Percentiles rank a stretch among this genome's conserved stretches.
These are phyloP conservation scores for Passalora sequoiae DNA, from an alignment of 2,329 filamentous ascomycete species.

Conservation along the genomic window DNA sequence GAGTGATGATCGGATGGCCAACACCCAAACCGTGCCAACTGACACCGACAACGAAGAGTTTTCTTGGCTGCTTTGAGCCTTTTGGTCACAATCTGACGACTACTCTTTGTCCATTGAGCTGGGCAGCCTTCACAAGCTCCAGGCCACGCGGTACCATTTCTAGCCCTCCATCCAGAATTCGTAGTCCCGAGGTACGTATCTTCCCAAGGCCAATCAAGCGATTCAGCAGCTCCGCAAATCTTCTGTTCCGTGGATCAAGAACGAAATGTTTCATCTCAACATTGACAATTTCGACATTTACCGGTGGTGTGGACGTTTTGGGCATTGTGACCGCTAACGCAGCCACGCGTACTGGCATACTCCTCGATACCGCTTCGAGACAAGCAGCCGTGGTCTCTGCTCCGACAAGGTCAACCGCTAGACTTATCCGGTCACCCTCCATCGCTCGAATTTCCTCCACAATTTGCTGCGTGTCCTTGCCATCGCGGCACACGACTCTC, in stretches of 20 bases:
- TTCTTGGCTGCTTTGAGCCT: no score
- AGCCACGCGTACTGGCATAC: background rate
- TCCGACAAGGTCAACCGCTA: background rate
- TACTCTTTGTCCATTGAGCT: background rate
- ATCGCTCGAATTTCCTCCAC: background rate
- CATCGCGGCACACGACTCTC: background rate
- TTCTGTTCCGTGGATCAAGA: background rate
- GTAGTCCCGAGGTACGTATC: background rate
- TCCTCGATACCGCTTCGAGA: background rate
- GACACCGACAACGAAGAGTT: no score
- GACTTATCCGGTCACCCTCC: background rate
- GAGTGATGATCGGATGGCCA: no score
- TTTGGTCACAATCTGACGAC: slow-evolving; percentile 3
- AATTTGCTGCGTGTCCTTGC: background rate
- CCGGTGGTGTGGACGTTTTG: background rate
- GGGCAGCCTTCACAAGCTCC: background rate
- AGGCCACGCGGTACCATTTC: background rate
- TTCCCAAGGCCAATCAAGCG: background rate
- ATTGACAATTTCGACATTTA: background rate
- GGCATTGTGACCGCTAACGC: background rate
- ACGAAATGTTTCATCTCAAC: background rate
- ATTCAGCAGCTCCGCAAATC: background rate
- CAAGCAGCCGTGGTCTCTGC: background rate
- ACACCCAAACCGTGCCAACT: no score
- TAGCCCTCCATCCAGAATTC: background rate